A percentile compares a stretch with the other conserved stretches of the same genome.
Evolutionary conservation across 495 filamentous ascomycete species (phyloP).

Genomic region (Aspergillus sclerotioniger): DNA sequence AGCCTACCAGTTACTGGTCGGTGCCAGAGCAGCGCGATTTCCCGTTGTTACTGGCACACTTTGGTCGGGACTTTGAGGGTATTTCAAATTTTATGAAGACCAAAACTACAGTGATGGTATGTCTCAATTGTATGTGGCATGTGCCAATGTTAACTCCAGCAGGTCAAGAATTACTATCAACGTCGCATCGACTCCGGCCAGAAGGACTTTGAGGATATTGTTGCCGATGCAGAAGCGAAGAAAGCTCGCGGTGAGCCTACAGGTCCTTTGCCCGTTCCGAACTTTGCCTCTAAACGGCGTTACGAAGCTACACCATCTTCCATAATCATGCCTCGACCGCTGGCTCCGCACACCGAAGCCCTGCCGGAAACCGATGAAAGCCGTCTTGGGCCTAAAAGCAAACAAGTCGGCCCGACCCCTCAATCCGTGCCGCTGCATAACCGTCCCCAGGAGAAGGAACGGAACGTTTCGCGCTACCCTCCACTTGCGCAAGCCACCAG

Average conservation of each 20-base stretch:
- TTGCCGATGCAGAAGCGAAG: slow-evolving; percentile 68
- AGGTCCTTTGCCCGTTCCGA: slow-evolving; percentile 61
- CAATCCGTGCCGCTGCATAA: slow-evolving; percentile 33
- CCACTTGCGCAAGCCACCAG: slow-evolving; percentile 45
- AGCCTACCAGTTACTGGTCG: slow-evolving; percentile 95
- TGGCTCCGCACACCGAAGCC: slow-evolving; percentile 58
- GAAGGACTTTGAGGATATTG: slow-evolving; percentile 66
- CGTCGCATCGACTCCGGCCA: slow-evolving; percentile 70
- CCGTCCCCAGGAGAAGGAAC: slow-evolving; percentile 38
- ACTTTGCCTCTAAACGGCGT: slow-evolving; percentile 58
- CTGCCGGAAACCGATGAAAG: slow-evolving; percentile 54
- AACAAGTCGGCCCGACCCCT: slow-evolving; percentile 31
- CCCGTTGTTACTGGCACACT: slow-evolving; percentile 69
- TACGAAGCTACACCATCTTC: slow-evolving; percentile 55
- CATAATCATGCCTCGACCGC: slow-evolving; percentile 56
- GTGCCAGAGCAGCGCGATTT: slow-evolving; percentile 88
- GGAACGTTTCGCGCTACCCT: slow-evolving; percentile 37
- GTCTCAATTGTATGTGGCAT: slow-evolving; percentile 14
- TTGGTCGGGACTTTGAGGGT: slow-evolving; percentile 81
- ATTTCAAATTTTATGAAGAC: slow-evolving; percentile 87
- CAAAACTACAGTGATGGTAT: slow-evolving; percentile 92
- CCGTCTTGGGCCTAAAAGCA: slow-evolving; percentile 45
- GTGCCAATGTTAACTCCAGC: slow-evolving; percentile 3
- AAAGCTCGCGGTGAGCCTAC: slow-evolving; percentile 66
- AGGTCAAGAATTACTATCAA: slow-evolving; percentile 93